phyloP scores from a whole-genome alignment of 2,329 filamentous ascomycete genomes.

The Penicillium sclerotiorum region DNA sequence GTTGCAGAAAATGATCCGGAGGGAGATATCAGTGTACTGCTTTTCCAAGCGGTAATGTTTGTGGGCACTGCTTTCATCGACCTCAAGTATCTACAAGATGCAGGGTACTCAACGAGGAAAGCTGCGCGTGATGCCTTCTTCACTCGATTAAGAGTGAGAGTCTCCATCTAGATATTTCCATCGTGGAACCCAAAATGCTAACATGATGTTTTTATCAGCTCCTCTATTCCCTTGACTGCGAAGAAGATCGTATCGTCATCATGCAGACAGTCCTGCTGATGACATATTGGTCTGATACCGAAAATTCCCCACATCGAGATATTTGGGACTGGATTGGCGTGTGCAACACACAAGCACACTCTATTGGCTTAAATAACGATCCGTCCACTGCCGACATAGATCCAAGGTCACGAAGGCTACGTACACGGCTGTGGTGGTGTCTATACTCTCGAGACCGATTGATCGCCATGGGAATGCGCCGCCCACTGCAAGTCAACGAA shows the following conservation, averaged over 20 bases:
- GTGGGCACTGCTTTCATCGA: constrained; percentile 83
- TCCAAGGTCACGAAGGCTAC: constrained; percentile 68
- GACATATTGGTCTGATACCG: constrained; percentile 94
- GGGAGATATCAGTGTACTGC: constrained; percentile 72
- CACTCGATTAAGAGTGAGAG: constrained; percentile 71
- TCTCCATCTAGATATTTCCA: neutral
- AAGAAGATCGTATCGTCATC: constrained; percentile 79
- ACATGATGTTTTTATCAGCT: constrained; percentile 53
- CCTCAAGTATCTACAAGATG: constrained; percentile 69
- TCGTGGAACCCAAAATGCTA: neutral
- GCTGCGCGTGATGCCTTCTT: constrained; percentile 82
- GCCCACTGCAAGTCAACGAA: constrained; percentile 84
- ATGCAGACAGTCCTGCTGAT: constrained; percentile 83
- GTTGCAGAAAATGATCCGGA: constrained; percentile 68
- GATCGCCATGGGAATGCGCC: constrained; percentile 84
- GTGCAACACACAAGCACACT: constrained; percentile 82
- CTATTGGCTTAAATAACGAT: constrained; percentile 82
- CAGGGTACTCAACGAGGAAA: constrained; percentile 74
- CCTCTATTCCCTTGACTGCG: constrained; percentile 88
- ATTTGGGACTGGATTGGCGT: constrained; percentile 96
- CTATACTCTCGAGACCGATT: constrained; percentile 89
- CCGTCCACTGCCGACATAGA: constrained; percentile 63
- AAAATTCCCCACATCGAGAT: constrained; percentile 82
- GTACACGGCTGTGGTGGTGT: constrained; percentile 93
- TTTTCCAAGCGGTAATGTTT: constrained; percentile 95